Percentiles rank a stretch among this genome's conserved stretches.
Conservation (phyloP, 306 rosid species). For the Lagenaria siceraria region DNA sequence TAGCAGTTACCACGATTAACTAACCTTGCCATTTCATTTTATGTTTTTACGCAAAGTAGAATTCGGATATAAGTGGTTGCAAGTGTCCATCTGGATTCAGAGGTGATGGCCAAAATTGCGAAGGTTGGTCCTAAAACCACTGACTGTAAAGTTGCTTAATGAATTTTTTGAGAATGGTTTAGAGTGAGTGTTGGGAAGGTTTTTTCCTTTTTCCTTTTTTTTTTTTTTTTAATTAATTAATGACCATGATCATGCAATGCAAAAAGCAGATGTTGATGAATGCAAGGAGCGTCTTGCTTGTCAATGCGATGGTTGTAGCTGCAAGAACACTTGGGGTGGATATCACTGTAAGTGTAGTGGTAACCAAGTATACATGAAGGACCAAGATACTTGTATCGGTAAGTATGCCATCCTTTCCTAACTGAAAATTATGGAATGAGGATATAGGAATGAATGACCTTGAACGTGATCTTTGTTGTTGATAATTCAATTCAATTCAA, state of each 20-base stretch:
- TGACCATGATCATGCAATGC: conserved; percentile 2
- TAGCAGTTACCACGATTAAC: neutral
- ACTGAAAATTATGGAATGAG: neutral
- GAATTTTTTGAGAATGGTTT: neutral
- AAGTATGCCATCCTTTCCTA: neutral
- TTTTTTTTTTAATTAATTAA: too few species aligned
- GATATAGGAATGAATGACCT: neutral
- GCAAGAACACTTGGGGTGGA: conserved; percentile 48
- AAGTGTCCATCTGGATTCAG: conserved; percentile 58
- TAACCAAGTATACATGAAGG: conserved; percentile 31
- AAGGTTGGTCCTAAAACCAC: conserved; percentile 29
- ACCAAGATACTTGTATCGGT: conserved; percentile 42
- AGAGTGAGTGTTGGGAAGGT: neutral
- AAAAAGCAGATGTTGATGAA: conserved; percentile 33
- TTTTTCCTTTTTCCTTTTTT: too few species aligned
- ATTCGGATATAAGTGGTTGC: conserved; percentile 50
- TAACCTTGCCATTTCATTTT: conserved; percentile 9
- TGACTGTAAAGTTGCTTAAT: neutral
- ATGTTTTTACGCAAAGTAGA: conserved; percentile 23
- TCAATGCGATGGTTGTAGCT: conserved; percentile 40
- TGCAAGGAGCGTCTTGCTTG: conserved; percentile 33
- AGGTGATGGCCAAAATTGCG: conserved; percentile 57
- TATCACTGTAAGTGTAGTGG: conserved; percentile 41
- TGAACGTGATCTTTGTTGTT: neutral
- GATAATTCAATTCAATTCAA: neutral